Conservation (phyloP, 768 basidiomycete species). For the Pleurotus djamor region DNA sequence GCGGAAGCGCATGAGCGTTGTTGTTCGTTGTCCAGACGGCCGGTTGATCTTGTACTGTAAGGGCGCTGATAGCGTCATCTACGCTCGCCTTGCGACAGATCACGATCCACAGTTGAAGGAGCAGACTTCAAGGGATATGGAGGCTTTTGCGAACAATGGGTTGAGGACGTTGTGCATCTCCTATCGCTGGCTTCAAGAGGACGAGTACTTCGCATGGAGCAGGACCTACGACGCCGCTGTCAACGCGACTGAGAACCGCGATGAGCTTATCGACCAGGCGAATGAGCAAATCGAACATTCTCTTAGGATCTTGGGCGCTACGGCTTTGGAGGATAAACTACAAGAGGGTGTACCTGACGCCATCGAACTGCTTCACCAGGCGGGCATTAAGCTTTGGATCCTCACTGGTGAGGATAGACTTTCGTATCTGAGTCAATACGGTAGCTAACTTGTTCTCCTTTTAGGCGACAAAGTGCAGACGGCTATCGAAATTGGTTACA, state of each 20-base stretch:
- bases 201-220: slow-evolving; percentile 84
- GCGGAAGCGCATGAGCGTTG: slow-evolving; percentile 93
- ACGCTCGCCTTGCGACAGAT: slow-evolving; percentile 74
- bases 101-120: slow-evolving; percentile 76
- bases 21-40: slow-evolving; percentile 85
- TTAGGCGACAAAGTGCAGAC: slow-evolving; percentile 96
- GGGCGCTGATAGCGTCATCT: slow-evolving; percentile 97
- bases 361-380: slow-evolving; percentile 86
- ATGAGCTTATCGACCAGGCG: slow-evolving; percentile 90
- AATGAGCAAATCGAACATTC: slow-evolving; percentile 82
- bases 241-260: slow-evolving; percentile 72
- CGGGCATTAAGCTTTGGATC: slow-evolving; percentile 98
- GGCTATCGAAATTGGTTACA: slow-evolving; percentile 97
- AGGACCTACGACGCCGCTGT: slow-evolving; percentile 81
- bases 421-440: neutral
- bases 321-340: slow-evolving; percentile 95
- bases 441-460: neutral
- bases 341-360: slow-evolving; percentile 97
- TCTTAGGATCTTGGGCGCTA: slow-evolving; percentile 86
- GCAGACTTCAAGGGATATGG: slow-evolving; percentile 84
- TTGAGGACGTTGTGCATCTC: slow-evolving; percentile 90
- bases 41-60: slow-evolving; percentile 86
- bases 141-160: slow-evolving; percentile 90
- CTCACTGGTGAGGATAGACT: slow-evolving; percentile 63
- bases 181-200: slow-evolving; percentile 73